Base-by-base conservation (phyloP, 1,284 basidiomycete species). In the Fomitopsis betulina region DNA sequence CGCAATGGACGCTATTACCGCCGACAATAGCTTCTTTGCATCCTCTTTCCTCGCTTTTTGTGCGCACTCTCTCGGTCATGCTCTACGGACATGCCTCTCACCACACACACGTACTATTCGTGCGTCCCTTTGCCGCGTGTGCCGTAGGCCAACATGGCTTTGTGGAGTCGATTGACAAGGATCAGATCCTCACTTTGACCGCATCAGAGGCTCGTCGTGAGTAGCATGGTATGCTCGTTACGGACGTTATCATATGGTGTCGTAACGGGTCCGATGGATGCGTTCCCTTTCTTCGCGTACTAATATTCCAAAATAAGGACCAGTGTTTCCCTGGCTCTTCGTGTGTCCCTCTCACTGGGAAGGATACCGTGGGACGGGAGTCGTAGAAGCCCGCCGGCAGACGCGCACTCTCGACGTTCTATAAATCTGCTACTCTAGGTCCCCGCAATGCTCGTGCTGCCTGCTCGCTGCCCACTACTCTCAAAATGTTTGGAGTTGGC, bases 401-500 rank as follows among this genome's bases (percentile, higher is more conserved):
- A 35, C 49, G 49, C 49, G 49, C 49, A 21, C 10, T n/a, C 27
- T 35, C 49, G 32, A 35, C 3, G 1, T 5, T 7, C 45, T 58
- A 58, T 58, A 58, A 55, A 58, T 37, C 45, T 27, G 58, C 32
- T 19, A 6, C 30, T 38, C 37, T 38, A 19, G 10, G 23, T 2
- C 25, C n/a, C 56, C 4, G 30, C 32, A 32, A 35, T 3, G 6
- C 9, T 51, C 49, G 49, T 32, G 49, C 49, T 51, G 49, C 49
- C 49, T 35, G 49, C 49, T 51, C 33, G 32, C 49, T 51, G 49
- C 32, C 49, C 32, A 51, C 32, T 35, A 21, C 56, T 55, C 33
- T 27, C 47, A 43, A 9, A 13, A 66, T 67, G 66, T 8, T 23
- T 12, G 45, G 45, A n/a, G 59, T 62, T 42, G 57, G 52, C 38